A percentile compares a stretch with the other conserved stretches of the same genome.
Conservation (phyloP, 257 asterid species). For the Ocimum tenuiflorum region DNA sequence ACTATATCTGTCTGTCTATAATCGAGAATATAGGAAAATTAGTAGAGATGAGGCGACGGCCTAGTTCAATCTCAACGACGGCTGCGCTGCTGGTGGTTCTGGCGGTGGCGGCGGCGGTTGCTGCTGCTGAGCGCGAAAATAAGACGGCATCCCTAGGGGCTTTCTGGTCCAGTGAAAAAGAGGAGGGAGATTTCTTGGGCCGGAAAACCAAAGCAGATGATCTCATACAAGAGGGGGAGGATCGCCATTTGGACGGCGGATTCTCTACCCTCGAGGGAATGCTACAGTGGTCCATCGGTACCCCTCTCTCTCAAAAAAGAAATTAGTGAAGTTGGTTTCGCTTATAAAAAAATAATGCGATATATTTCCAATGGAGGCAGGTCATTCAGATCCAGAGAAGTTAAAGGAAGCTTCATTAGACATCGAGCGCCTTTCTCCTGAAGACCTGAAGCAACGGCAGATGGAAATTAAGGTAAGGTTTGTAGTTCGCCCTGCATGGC, state of each 20-base stretch:
- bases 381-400: conserved; percentile 77
- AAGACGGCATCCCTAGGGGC: conserved; percentile 37
- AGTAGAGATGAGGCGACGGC: conserved; percentile 24
- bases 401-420: conserved; percentile 55
- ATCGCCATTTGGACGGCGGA: conserved; percentile 54
- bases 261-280: conserved; percentile 84
- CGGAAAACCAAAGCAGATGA: conserved; percentile 21
- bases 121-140: conserved; percentile 27
- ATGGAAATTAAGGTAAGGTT: conserved; percentile 55
- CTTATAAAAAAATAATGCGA: background rate
- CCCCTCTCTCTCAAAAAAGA: background rate
- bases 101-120: conserved; percentile 5
- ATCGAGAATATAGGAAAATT: background rate
- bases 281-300: conserved; percentile 92
- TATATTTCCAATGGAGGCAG: conserved; percentile 28
- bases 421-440: conserved; percentile 48
- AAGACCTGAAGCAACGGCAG: conserved; percentile 61
- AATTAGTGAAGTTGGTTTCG: background rate
- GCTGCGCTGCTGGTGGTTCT: conserved; percentile 15
- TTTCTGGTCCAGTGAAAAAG: conserved; percentile 44
- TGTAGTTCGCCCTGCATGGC: conserved; percentile 1
- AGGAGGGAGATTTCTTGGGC: conserved; percentile 40
- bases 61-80: background rate
- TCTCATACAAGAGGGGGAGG: conserved; percentile 27
- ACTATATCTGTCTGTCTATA: background rate